Percentiles rank a stretch among this genome's conserved stretches.
These are phyloP conservation scores for Bipolaris cookei DNA, from an alignment of 2,329 filamentous ascomycete genomes.

Conservation along the genomic window DNA sequence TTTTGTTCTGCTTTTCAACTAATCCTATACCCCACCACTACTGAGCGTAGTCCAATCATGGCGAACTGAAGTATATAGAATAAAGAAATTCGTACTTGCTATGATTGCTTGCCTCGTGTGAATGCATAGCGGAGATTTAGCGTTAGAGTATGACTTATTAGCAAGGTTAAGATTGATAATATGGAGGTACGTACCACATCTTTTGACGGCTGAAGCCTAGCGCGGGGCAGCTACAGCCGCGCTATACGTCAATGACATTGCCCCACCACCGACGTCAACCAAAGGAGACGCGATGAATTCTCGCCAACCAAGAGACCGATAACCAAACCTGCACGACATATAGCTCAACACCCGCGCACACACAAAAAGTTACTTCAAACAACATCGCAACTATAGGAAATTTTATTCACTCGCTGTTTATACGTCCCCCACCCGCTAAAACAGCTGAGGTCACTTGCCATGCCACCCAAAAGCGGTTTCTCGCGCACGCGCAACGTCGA, in stretches of 20 bases:
- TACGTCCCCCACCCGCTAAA: neutral
- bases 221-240: constrained; percentile 26
- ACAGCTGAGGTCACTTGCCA: constrained; percentile 7
- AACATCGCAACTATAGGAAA: neutral
- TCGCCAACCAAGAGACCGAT: neutral
- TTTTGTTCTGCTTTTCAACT: constrained; percentile 29
- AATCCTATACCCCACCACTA: constrained; percentile 45
- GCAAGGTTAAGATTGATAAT: too few species aligned
- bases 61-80: constrained; percentile 4
- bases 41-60: constrained; percentile 21
- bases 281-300: constrained; percentile 6
- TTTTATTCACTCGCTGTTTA: too few species aligned
- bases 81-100: neutral
- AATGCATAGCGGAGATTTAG: too few species aligned
- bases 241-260: constrained; percentile 19
- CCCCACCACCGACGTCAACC: constrained; percentile 21
- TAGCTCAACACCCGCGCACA: neutral
- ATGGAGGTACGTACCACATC: too few species aligned
- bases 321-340: neutral
- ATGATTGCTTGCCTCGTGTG: neutral
- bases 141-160: neutral
- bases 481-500: constrained; percentile 56
- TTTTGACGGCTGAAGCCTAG: constrained; percentile 9
- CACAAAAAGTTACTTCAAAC: neutral
- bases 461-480: constrained; percentile 48